Percentiles rank a stretch among this genome's conserved stretches.
These are phyloP conservation scores for Trichoderma reesei DNA, from an alignment of 495 filamentous ascomycete genomes.

Conservation along the genomic window DNA sequence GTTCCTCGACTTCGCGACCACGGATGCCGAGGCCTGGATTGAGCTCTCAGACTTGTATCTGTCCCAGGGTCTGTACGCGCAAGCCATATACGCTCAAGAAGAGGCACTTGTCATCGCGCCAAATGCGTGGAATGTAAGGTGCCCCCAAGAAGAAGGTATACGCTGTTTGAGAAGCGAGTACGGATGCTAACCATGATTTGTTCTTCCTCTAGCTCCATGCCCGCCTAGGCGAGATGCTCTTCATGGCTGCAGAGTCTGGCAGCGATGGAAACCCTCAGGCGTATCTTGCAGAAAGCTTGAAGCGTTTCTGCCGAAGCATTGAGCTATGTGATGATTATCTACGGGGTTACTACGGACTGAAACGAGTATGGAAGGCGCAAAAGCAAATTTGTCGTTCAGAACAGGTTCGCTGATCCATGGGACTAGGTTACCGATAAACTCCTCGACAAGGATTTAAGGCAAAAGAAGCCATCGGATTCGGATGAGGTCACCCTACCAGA, in stretches of 20 bases:
- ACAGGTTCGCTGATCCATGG: background rate
- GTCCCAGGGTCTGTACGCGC: conserved; percentile 59
- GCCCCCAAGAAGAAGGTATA: conserved; percentile 10
- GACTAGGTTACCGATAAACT: conserved; percentile 32
- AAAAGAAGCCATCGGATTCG: conserved; percentile 24
- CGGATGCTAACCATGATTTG: conserved; percentile 13
- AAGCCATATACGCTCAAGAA: conserved; percentile 82
- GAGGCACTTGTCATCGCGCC: conserved; percentile 83
- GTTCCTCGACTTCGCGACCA: conserved; percentile 73
- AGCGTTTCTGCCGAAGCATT: conserved; percentile 78
- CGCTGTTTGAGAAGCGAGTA: background rate
- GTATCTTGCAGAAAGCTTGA: conserved; percentile 58
- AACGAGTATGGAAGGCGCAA: conserved; percentile 48
- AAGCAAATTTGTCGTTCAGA: conserved; percentile 2
- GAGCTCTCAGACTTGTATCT: conserved; percentile 84
- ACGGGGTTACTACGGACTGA: conserved; percentile 84
- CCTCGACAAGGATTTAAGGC: conserved; percentile 25
- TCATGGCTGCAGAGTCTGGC: conserved; percentile 49
- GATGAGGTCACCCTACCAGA: conserved; percentile 36
- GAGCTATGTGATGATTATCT: conserved; percentile 91
- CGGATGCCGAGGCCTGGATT: conserved; percentile 88
- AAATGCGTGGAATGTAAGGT: conserved; percentile 85
- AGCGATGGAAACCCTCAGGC: conserved; percentile 35
- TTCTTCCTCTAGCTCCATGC: conserved; percentile 60
- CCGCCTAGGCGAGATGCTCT: conserved; percentile 71